A percentile compares a stretch with the other conserved stretches of the same genome.
phyloP scores from a whole-genome alignment of 1,284 basidiomycete genomes.

The Pholiota adiposa region DNA sequence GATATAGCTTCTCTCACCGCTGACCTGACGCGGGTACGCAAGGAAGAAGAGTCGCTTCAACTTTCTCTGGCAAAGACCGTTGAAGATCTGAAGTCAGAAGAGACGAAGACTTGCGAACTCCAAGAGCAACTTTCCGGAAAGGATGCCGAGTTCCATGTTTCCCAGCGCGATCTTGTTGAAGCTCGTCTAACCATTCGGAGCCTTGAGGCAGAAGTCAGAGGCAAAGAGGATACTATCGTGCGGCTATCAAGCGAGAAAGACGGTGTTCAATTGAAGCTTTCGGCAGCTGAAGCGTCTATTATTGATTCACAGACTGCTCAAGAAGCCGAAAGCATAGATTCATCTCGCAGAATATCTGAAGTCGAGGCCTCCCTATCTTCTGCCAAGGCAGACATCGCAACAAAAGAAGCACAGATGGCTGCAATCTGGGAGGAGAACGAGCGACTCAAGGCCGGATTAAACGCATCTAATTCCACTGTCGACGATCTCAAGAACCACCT shows the following conservation, averaged over 20 bases:
- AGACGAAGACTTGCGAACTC: not conserved
- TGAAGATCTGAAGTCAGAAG: not conserved
- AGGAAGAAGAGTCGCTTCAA: not conserved
- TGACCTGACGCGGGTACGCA: not conserved
- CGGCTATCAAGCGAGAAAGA: slow-evolving; percentile 17
- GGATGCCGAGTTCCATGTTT: not conserved
- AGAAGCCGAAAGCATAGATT: slow-evolving; percentile 4
- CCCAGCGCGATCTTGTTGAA: not conserved
- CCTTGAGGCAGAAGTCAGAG: not conserved
- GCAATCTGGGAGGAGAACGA: slow-evolving; percentile 2
- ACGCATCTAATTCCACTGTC: not conserved
- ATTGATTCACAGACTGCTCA: not conserved
- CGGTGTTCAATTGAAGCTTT: not conserved
- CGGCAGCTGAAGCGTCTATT: slow-evolving; percentile 5
- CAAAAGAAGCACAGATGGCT: not conserved
- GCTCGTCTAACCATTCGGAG: not conserved
- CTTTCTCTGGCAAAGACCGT: not conserved
- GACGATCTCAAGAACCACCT: slow-evolving; percentile 19
- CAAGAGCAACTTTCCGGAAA: slow-evolving; percentile 3
- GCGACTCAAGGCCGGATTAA: not conserved
- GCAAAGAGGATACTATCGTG: not conserved
- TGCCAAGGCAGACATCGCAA: not conserved
- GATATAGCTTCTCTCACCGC: slow-evolving; percentile 3
- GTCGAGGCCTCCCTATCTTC: slow-evolving; percentile 5
- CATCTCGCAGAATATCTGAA: not conserved